phyloP scores from a whole-genome alignment of 176 grass and related monocot species.

The Zoysia pacifica region DNA sequence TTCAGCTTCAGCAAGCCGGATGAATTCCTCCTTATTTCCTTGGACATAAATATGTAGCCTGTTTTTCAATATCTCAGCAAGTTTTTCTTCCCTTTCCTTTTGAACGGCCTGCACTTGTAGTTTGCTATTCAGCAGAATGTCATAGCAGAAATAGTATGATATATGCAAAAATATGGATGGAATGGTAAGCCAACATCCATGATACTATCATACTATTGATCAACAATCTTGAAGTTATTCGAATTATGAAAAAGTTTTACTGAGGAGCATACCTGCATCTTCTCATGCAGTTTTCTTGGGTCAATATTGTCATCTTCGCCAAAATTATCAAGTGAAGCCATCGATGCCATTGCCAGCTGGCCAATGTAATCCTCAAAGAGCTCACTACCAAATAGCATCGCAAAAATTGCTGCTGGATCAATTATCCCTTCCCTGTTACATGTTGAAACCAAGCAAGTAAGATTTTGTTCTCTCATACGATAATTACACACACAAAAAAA shows the following conservation, averaged over 20 bases:
- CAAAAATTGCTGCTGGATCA: constrained; percentile 96
- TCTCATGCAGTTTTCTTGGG: constrained; percentile 74
- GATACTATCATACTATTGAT: constrained; percentile 23
- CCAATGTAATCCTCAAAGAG: constrained; percentile 98
- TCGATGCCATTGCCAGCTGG: constrained; percentile 92
- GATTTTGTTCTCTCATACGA: neutral
- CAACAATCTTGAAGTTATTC: constrained; percentile 14
- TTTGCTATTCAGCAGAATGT: constrained; percentile 17
- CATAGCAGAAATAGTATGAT: constrained; percentile 34
- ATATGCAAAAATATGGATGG: constrained; percentile 23
- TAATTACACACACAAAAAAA: neutral
- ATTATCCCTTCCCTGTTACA: constrained; percentile 83
- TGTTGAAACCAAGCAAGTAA: constrained; percentile 38
- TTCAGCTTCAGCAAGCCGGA: constrained; percentile 70
- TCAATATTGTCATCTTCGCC: constrained; percentile 78
- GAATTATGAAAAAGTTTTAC: constrained; percentile 3
- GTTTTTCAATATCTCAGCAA: constrained; percentile 79
- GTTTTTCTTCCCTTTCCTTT: constrained; percentile 92
- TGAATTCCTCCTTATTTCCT: constrained; percentile 79
- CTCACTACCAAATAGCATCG: constrained; percentile 96
- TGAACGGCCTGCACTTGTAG: constrained; percentile 73
- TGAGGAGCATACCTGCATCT: constrained; percentile 70
- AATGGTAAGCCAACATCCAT: constrained; percentile 16
- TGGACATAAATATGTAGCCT: constrained; percentile 74
- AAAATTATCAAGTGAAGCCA: constrained; percentile 90